phyloP scores from a whole-genome alignment of 2,329 filamentous ascomycete genomes.

The Dactylonectria macrodidyma region DNA sequence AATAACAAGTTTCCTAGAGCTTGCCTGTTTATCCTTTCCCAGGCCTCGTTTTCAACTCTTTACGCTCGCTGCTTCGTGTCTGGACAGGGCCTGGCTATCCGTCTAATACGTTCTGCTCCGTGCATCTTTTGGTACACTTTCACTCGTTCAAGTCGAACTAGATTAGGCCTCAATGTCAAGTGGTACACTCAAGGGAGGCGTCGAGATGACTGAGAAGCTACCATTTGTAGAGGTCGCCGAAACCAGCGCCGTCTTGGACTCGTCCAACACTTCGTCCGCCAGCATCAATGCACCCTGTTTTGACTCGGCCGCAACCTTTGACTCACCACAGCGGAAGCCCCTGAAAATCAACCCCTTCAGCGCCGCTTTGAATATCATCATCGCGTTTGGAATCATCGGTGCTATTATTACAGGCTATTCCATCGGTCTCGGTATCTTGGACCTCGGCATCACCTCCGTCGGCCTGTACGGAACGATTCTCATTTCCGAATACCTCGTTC shows the following conservation, averaged over 20 bases:
- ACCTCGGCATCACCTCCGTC: slow-evolving; percentile 24
- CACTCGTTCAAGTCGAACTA: slow-evolving; percentile 4
- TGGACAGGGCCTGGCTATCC: not conserved
- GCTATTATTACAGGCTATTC: not conserved
- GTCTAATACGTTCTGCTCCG: not conserved
- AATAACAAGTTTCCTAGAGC: too few relatives aligned
- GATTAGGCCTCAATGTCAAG: not conserved
- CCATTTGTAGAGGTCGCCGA: not conserved
- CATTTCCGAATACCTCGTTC: slow-evolving; percentile 31
- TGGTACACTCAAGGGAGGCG: not conserved
- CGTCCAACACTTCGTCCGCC: not conserved
- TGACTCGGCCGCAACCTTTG: not conserved
- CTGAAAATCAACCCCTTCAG: not conserved
- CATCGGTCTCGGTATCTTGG: slow-evolving; percentile 11
- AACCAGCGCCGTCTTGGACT: slow-evolving; percentile 7
- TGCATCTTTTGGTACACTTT: slow-evolving; percentile 2
- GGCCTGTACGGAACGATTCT: slow-evolving; percentile 35
- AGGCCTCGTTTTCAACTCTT: too few relatives aligned
- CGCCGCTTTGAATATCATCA: not conserved
- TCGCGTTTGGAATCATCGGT: not conserved
- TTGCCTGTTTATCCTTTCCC: too few relatives aligned
- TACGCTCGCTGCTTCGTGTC: too few relatives aligned
- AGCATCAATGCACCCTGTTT: not conserved
- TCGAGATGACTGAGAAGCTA: not conserved
- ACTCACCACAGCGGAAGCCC: not conserved